A percentile compares a stretch with the other conserved stretches of the same genome.
Evolutionary conservation across 2,329 filamentous ascomycete species (phyloP).

Genomic region (Stagonosporopsis rhizophila): DNA sequence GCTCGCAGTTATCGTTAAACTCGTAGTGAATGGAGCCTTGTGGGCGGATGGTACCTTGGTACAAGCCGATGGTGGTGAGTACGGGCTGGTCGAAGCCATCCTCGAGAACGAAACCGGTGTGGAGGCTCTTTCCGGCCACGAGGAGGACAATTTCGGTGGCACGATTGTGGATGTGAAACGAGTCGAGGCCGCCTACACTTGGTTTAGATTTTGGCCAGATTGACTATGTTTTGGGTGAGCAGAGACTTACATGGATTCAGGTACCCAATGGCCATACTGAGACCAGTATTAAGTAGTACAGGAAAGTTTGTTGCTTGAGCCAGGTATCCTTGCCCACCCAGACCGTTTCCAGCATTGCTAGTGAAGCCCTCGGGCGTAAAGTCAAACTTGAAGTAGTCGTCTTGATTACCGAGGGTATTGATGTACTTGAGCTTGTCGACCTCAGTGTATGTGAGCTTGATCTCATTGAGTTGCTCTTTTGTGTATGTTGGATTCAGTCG

Average conservation of each 20-base stretch:
- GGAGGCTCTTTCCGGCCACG: slow-evolving; percentile 6
- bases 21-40: slow-evolving; percentile 11
- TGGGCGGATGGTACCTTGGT: slow-evolving; percentile 9
- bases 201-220: not conserved
- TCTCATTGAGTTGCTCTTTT: slow-evolving; percentile 8
- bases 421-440: slow-evolving; percentile 13
- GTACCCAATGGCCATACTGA: slow-evolving; percentile 10
- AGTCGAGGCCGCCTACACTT: slow-evolving; percentile 4
- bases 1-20: slow-evolving; percentile 6
- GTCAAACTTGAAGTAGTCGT: slow-evolving; percentile 11
- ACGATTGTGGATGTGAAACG: slow-evolving; percentile 10
- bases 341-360: slow-evolving; percentile 5
- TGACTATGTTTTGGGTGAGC: not conserved
- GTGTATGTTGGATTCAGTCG: slow-evolving; percentile 6
- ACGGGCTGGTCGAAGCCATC: slow-evolving; percentile 11
- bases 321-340: slow-evolving; percentile 6
- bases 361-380: slow-evolving; percentile 8
- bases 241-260: slow-evolving; percentile 3
- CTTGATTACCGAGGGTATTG: slow-evolving; percentile 1
- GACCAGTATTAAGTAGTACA: slow-evolving; percentile 1
- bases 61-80: slow-evolving; percentile 5
- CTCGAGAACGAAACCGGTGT: slow-evolving; percentile 9
- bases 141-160: slow-evolving; percentile 10
- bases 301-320: slow-evolving; percentile 7
- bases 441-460: slow-evolving; percentile 8